These are phyloP conservation scores for Chloris gayana DNA, from an alignment of 176 grass and related monocot genomes.

Conservation along the genomic window DNA sequence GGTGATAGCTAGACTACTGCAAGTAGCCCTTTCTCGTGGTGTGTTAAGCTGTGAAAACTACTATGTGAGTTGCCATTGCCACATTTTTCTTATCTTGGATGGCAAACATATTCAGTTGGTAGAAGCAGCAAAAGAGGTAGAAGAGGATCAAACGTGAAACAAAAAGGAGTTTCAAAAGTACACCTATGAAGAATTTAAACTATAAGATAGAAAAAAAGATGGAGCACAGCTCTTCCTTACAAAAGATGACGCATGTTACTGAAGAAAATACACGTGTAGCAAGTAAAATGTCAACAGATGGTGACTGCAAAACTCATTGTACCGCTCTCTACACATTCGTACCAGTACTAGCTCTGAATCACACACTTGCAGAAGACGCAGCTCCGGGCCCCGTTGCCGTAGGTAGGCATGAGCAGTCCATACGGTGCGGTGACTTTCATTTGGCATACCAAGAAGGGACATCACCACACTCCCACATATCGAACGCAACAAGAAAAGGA, in stretches of 20 bases:
- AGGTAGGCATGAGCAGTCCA: not conserved
- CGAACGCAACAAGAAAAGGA: conserved; percentile 20
- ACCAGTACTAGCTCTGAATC: not conserved
- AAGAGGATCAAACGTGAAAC: too few relatives aligned
- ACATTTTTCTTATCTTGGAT: too few relatives aligned
- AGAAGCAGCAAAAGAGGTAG: too few relatives aligned
- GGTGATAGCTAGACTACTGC: not conserved
- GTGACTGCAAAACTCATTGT: not conserved
- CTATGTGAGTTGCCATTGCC: too few relatives aligned
- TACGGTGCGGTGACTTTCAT: conserved; percentile 24
- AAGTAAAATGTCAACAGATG: not conserved
- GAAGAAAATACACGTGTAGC: not conserved
- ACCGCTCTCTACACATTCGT: not conserved
- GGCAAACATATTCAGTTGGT: too few relatives aligned
- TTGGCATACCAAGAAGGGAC: conserved; percentile 47
- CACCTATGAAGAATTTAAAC: too few relatives aligned
- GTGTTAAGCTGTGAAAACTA: too few relatives aligned
- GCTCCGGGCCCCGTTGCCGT: not conserved
- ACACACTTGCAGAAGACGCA: not conserved
- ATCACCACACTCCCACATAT: conserved; percentile 23
- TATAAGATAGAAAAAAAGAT: too few relatives aligned
- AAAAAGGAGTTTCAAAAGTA: too few relatives aligned
- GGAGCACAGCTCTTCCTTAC: too few relatives aligned
- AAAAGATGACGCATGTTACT: not conserved
- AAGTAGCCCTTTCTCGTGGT: too few relatives aligned